These are phyloP conservation scores for Przewalskia tangutica DNA, from an alignment of 257 asterid species.

Conservation along the genomic window DNA sequence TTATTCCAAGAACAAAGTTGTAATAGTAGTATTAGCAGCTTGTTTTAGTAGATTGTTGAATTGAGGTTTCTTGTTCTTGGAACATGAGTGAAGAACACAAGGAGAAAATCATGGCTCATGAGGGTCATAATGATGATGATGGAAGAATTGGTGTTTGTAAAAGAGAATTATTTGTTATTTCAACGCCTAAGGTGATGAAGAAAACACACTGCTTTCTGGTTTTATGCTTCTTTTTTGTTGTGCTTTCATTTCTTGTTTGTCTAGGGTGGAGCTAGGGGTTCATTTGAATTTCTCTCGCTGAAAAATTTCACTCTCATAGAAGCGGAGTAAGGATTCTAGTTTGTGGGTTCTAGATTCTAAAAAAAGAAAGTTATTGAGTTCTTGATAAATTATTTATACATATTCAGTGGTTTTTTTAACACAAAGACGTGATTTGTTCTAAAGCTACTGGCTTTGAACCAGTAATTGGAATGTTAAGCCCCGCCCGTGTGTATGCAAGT, in stretches of 20 bases:
- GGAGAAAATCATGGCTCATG: not conserved
- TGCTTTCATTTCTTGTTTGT: not conserved
- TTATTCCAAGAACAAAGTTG: not conserved
- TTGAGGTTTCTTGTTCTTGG: not conserved
- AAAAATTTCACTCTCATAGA: not conserved
- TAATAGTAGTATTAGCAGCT: not conserved
- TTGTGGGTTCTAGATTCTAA: no score
- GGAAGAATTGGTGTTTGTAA: not conserved
- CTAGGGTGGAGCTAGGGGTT: not conserved
- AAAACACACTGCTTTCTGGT: not conserved
- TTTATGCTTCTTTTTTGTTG: not conserved
- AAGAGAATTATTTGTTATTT: constrained; percentile 22
- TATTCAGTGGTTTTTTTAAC: no score
- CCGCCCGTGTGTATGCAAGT: no score
- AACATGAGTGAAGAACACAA: not conserved
- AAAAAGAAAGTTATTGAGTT: no score
- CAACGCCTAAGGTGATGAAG: constrained; percentile 25
- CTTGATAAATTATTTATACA: no score
- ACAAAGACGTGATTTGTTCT: no score
- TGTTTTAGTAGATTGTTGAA: not conserved
- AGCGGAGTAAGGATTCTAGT: no score
- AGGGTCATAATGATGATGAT: not conserved
- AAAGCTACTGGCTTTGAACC: no score
- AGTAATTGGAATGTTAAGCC: no score
- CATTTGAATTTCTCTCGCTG: not conserved